phyloP scores from a whole-genome alignment of 805 yeast species.

The Isabelozyma rhagii region DNA sequence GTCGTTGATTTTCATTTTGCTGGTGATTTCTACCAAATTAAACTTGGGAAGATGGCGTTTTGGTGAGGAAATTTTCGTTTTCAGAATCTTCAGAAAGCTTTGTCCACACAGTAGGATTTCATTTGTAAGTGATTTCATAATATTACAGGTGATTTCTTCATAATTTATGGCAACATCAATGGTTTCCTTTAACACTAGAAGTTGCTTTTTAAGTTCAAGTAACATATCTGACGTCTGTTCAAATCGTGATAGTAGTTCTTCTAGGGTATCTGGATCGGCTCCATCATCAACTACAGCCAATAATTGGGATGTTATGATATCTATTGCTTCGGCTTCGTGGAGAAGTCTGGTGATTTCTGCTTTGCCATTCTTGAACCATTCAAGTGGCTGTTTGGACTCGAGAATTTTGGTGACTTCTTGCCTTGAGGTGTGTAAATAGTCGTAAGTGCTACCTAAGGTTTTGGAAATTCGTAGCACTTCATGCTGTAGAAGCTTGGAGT shows the following conservation, averaged over 20 bases:
- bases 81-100: conserved; percentile 11
- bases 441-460: conserved; percentile 24
- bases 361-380: conserved; percentile 26
- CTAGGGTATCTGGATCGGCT: neutral
- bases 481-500: conserved; percentile 6
- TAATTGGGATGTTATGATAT: conserved; percentile 19
- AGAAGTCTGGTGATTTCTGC: conserved; percentile 13
- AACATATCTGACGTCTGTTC: conserved; percentile 23
- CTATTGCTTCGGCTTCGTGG: conserved; percentile 19
- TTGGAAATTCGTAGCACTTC: conserved; percentile 25
- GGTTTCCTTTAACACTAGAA: conserved; percentile 17
- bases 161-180: conserved; percentile 25
- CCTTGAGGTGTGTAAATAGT: conserved; percentile 18
- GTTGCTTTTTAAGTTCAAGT: conserved; percentile 20
- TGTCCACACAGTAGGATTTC: conserved; percentile 25
- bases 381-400: conserved; percentile 3
- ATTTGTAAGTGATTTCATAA: conserved; percentile 17
- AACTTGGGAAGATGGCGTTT: conserved; percentile 11
- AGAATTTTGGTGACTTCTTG: conserved; percentile 7
- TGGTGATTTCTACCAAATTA: conserved; percentile 14
- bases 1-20: conserved; percentile 21
- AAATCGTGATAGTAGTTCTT: conserved; percentile 17
- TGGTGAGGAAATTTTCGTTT: conserved; percentile 16
- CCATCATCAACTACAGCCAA: conserved; percentile 7
- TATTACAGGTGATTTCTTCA: conserved; percentile 22